Evolutionary conservation across 768 basidiomycete species (phyloP).

Genomic region (Suillus lakei): DNA sequence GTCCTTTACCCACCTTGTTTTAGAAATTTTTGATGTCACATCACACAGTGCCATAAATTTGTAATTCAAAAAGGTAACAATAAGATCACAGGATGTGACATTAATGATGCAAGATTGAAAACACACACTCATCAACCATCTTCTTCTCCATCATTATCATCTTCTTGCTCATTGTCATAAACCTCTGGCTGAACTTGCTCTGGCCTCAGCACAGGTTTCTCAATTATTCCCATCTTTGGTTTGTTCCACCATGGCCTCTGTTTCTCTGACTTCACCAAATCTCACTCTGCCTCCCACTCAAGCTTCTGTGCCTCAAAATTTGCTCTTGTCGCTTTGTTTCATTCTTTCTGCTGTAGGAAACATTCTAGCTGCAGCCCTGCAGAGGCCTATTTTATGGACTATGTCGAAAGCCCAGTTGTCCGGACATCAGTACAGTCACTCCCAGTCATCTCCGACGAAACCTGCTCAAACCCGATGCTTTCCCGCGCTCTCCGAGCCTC

Average conservation of each 20-base stretch:
- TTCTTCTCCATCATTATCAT: background rate
- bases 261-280: slow-evolving; percentile 20
- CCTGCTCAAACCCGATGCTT: too few species aligned
- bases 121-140: background rate
- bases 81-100: too few species aligned
- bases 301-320: slow-evolving; percentile 10
- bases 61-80: background rate
- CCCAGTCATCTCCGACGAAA: too few species aligned
- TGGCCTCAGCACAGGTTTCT: slow-evolving; percentile 13
- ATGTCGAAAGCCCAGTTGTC: too few species aligned
- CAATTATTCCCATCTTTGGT: slow-evolving; percentile 12
- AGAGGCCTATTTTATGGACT: too few species aligned
- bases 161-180: background rate
- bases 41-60: background rate
- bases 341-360: too few species aligned
- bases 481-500: too few species aligned
- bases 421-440: too few species aligned
- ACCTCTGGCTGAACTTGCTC: background rate
- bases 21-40: background rate
- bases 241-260: slow-evolving; percentile 22
- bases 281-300: slow-evolving; percentile 20
- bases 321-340: slow-evolving; percentile 14
- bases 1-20: background rate
- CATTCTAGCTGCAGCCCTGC: too few species aligned
- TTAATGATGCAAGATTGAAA: too few species aligned